Evolutionary conservation across 164 flowering plant species (phyloP), one percentile per base, ranked within the genome.

Genomic region (Magnolia officinalis): DNA sequence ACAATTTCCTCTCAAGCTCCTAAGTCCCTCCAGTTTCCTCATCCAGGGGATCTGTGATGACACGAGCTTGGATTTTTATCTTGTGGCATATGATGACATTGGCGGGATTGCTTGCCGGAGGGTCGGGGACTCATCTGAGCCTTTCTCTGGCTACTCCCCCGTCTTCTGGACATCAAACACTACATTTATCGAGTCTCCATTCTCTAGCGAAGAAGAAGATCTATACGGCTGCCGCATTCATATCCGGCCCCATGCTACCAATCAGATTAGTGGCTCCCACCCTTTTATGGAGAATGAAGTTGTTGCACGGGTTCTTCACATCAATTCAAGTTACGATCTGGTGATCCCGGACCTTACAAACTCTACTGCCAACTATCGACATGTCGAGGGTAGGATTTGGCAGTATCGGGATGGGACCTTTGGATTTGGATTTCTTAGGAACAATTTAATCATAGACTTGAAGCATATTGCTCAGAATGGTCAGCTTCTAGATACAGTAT

Each of bases 381-480:
- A 80, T 13, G 86, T 77, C 18, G 96, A 91, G 78, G 98, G 98
- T 52, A 89, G 98, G 85, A 86, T 93, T 74, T 93, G 99, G 99
- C 92, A 82, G 82, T 95, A 95, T 76, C 63, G 63, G 11, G 79
- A 89, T 85, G 98, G 98, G 63, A 88, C 91, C 13, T 91, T 92
- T 78, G 97, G 97, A 20, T 93, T 91, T 86, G 98, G 98, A n/a
- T 91, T 93, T 82, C 88, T 93, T 26, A 81, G 91, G 49, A 87
- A 92, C 76, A 81, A 87, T 78, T 86, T 84, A 74, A 85, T 89
- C 64, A 78, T 90, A 69, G 98, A 93, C 84, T 76, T 93, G 83
- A 90, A 84, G 85, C 90, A 82, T 76, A 84, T 95, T 74, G 88
- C 87, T 64, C 63, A 73, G 64, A 70, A 86, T 85, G 92, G 86